Evolutionary conservation across 139 green algal species (phyloP).

Genomic region (Picochlorum sp.): DNA sequence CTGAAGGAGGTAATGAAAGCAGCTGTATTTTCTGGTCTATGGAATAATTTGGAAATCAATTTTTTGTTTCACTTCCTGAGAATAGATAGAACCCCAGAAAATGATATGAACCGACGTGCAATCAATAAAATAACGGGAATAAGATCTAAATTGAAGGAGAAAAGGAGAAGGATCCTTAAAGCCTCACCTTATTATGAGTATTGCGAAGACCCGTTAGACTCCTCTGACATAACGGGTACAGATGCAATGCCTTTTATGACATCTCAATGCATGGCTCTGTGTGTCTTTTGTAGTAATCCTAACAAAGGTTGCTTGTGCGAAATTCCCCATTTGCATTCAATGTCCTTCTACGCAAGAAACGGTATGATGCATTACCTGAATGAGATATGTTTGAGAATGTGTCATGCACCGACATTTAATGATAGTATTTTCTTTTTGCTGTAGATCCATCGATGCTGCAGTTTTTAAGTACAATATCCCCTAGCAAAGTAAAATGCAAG

Average conservation of each 20-base stretch:
- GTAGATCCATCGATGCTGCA: constrained; percentile 46
- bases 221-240: too few relatives aligned
- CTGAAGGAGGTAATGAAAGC: neutral
- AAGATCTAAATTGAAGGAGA: too few relatives aligned
- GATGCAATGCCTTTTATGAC: too few relatives aligned
- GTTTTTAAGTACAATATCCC: constrained; percentile 43
- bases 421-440: too few relatives aligned
- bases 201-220: too few relatives aligned
- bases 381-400: neutral
- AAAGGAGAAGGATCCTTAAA: too few relatives aligned
- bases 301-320: constrained; percentile 52
- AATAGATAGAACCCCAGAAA: too few relatives aligned
- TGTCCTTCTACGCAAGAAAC: constrained; percentile 45
- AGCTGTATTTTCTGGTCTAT: neutral
- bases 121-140: too few relatives aligned
- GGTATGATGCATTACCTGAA: neutral
- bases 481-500: constrained; percentile 32
- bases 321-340: constrained; percentile 30
- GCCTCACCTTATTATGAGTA: too few relatives aligned
- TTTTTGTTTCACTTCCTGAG: too few relatives aligned
- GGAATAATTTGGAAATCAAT: neutral
- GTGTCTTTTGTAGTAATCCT: constrained; percentile 52
- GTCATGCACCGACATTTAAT: too few relatives aligned
- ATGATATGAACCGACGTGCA: too few relatives aligned
- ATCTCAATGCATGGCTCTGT: constrained; percentile 38